Evolutionary conservation across 768 basidiomycete genomes (phyloP).

Genomic region (Hortiboletus flavorubellus): DNA sequence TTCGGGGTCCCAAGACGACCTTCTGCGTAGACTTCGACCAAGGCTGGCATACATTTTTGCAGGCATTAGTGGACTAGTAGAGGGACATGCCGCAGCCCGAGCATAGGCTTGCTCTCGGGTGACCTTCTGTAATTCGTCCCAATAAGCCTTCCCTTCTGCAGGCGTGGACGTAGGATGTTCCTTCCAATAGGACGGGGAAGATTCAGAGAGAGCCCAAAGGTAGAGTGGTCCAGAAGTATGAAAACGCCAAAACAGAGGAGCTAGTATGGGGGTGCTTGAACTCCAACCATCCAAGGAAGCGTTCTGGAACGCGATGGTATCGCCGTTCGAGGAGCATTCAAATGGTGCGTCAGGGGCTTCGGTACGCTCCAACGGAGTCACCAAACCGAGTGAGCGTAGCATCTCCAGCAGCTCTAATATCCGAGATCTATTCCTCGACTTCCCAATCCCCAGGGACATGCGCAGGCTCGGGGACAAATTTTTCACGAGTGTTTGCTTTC

Average conservation of each 20-base stretch:
- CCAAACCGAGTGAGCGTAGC: constrained; percentile 55
- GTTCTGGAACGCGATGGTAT: constrained; percentile 47
- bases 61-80: constrained; percentile 20
- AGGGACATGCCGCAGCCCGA: constrained; percentile 17
- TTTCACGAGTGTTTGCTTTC: constrained; percentile 46
- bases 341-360: constrained; percentile 41
- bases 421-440: constrained; percentile 55
- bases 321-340: constrained; percentile 40
- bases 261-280: constrained; percentile 40
- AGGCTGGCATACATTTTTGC: constrained; percentile 30
- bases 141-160: constrained; percentile 46
- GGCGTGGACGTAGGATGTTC: constrained; percentile 39
- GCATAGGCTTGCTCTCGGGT: constrained; percentile 38
- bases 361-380: constrained; percentile 53
- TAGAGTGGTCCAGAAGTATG: constrained; percentile 52
- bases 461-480: constrained; percentile 52
- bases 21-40: constrained; percentile 53
- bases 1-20: constrained; percentile 54
- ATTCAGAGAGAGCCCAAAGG: constrained; percentile 55
- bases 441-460: constrained; percentile 53
- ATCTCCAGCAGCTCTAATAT: constrained; percentile 61
- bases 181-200: constrained; percentile 53
- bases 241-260: constrained; percentile 66
- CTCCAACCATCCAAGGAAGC: constrained; percentile 44
- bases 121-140: constrained; percentile 52